Base-by-base conservation (phyloP, 352 stramenopile species). In the Globisporangium nunn region DNA sequence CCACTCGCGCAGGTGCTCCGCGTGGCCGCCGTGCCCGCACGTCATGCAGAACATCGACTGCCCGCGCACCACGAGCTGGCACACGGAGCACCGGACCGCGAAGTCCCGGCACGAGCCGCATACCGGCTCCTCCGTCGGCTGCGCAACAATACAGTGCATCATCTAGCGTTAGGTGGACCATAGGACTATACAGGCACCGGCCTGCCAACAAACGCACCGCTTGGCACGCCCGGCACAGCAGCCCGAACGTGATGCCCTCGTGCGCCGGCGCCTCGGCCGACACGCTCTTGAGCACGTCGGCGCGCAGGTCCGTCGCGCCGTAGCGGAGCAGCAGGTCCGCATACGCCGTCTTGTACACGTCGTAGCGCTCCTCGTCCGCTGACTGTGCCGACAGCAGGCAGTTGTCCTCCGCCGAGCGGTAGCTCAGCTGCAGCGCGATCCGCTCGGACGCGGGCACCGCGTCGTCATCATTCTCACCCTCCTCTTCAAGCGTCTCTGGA, bases 11-110 rank as follows among this genome's bases (percentile, higher is more conserved):
- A 93, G 58, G 52, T 95, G 85, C 40, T 68, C 56, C 4, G 72
- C 72, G 50, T 95, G 85, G 50, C 85, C 85, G 29, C 85, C 85
- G 53, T 95, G 85, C 29, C 85, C 85, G 47, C 85, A 95, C 0
- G 75, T 87, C 67, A 93, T 85, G 58, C 85, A 95, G 56, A 87
- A 93, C 81, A 92, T 91, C 18, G 80, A 91, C 58, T 95, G 80
- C 1, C 85, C 85, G 31, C 85, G 78, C 44, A 95, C 81, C 11
- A 87, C 80, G 30, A 95, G 75, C 52, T 93, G 80, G 47, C 85
- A 95, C 44, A 95, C 62, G 0, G 81, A 89, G 61, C 85, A 95
- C 45, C 83, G 80, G 59, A 92, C 58, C 23, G 81, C 75, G 57
- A 95, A 93, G 37, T 91, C 80, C 2, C 72, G 74, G 40, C 85